These are phyloP conservation scores for Aschersonia sp. DNA, from an alignment of 2,329 filamentous ascomycete genomes.

Conservation along the genomic window DNA sequence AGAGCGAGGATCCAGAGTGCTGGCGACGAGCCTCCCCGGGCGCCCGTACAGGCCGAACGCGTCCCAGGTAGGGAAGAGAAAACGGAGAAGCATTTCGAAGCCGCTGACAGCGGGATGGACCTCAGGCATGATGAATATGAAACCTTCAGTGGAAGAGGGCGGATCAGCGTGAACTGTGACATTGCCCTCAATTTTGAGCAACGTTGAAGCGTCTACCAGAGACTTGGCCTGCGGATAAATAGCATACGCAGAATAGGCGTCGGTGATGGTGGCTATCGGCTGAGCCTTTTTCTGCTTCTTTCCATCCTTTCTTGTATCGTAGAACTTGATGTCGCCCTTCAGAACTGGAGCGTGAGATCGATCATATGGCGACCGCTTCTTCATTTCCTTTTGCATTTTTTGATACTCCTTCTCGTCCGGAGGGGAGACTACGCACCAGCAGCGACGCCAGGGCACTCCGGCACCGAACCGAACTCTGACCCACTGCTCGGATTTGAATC, in stretches of 20 bases:
- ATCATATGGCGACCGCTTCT: conserved; percentile 72
- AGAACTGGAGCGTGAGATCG: conserved; percentile 50
- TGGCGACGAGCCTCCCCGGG: conserved; percentile 72
- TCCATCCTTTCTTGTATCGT: conserved; percentile 57
- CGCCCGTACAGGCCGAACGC: conserved; percentile 85
- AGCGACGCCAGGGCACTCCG: conserved; percentile 88
- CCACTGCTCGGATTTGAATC: conserved; percentile 76
- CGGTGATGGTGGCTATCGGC: conserved; percentile 81
- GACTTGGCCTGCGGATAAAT: conserved; percentile 93
- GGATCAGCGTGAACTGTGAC: conserved; percentile 76
- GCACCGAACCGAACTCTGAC: conserved; percentile 89
- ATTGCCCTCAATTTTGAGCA: conserved; percentile 84
- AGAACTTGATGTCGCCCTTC: conserved; percentile 89
- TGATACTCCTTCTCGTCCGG: conserved; percentile 86
- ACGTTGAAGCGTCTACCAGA: conserved; percentile 82
- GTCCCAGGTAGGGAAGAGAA: conserved; percentile 87
- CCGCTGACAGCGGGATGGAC: conserved; percentile 80
- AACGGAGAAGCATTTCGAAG: conserved; percentile 89
- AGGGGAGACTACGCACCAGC: conserved; percentile 89
- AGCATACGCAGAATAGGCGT: conserved; percentile 85
- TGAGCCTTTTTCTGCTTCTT: conserved; percentile 85
- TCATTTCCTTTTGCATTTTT: conserved; percentile 70
- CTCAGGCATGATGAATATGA: conserved; percentile 97
- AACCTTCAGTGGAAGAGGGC: conserved; percentile 71
- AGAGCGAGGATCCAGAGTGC: conserved; percentile 71